Evolutionary conservation across 805 yeast species (phyloP).

Genomic region (Kodamaea neixiangensis): DNA sequence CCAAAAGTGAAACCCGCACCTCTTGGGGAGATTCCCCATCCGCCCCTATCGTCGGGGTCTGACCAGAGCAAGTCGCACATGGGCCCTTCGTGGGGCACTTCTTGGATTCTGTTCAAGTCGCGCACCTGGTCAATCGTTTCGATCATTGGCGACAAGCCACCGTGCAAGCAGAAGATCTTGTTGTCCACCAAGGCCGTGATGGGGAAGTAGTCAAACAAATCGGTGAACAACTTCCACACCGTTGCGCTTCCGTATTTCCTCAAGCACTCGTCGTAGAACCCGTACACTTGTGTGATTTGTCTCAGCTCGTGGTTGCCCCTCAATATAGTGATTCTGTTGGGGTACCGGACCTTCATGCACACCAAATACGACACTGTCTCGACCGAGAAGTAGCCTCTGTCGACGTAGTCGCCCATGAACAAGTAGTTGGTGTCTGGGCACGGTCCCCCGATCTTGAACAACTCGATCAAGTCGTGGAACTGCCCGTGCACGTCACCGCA

Average conservation of each 20-base stretch:
- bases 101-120: constrained; percentile 88
- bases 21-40: constrained; percentile 97
- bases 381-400: constrained; percentile 86
- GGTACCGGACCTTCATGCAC: constrained; percentile 90
- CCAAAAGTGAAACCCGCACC: constrained; percentile 99
- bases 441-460: constrained; percentile 83
- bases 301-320: constrained; percentile 96
- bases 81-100: constrained; percentile 97
- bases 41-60: constrained; percentile 96
- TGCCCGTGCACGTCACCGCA: constrained; percentile 98
- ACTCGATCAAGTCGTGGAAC: constrained; percentile 90
- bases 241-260: constrained; percentile 90
- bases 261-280: constrained; percentile 93
- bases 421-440: constrained; percentile 51
- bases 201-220: constrained; percentile 89
- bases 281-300: constrained; percentile 95
- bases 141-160: constrained; percentile 93
- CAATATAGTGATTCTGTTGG: constrained; percentile 85
- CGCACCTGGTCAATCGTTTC: constrained; percentile 92
- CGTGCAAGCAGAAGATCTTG: constrained; percentile 89
- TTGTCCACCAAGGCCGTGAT: constrained; percentile 91
- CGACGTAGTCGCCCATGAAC: constrained; percentile 74
- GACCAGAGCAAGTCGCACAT: constrained; percentile 97
- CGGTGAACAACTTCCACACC: constrained; percentile 92
- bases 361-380: constrained; percentile 89